A percentile compares a stretch with the other conserved stretches of the same genome.
phyloP scores from a whole-genome alignment of 1,284 basidiomycete species.

The Meira miltonrushii region DNA sequence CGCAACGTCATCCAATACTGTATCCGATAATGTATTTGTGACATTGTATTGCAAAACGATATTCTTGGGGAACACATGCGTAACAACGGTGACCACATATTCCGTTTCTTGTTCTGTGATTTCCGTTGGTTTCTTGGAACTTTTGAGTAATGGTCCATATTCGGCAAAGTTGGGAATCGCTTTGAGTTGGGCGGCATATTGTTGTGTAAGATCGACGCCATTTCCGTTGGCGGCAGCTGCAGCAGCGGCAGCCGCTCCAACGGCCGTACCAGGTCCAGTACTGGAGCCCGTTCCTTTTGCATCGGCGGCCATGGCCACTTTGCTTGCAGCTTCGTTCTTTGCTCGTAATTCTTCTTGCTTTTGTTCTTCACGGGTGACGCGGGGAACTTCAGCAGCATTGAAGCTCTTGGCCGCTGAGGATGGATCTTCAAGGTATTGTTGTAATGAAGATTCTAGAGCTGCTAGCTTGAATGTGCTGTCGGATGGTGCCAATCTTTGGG shows the following conservation, averaged over 20 bases:
- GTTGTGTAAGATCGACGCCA: constrained; percentile 55
- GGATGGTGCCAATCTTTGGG: constrained; percentile 82
- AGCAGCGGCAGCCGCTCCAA: constrained; percentile 25
- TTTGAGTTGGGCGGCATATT: constrained; percentile 77
- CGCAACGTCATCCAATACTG: constrained; percentile 80
- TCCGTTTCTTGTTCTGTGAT: constrained; percentile 97
- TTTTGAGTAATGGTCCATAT: constrained; percentile 84
- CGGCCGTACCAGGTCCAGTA: constrained; percentile 19
- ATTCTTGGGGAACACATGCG: constrained; percentile 93
- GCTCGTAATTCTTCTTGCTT: constrained; percentile 40
- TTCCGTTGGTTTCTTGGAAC: constrained; percentile 70
- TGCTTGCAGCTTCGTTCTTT: constrained; percentile 42
- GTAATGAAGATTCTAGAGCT: constrained; percentile 39
- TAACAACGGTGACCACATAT: constrained; percentile 93
- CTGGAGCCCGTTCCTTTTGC: constrained; percentile 17
- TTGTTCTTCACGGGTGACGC: constrained; percentile 40
- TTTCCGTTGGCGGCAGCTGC: constrained; percentile 13
- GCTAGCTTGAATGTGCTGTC: constrained; percentile 59
- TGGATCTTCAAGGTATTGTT: constrained; percentile 38
- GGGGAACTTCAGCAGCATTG: constrained; percentile 39
- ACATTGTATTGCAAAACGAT: constrained; percentile 89
- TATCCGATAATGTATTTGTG: constrained; percentile 97
- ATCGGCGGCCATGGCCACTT: constrained; percentile 47
- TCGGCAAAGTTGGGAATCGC: constrained; percentile 77
- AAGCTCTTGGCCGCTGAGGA: constrained; percentile 29